Conservation (phyloP, 345 rosid genomes). For the Salix dunnii region DNA sequence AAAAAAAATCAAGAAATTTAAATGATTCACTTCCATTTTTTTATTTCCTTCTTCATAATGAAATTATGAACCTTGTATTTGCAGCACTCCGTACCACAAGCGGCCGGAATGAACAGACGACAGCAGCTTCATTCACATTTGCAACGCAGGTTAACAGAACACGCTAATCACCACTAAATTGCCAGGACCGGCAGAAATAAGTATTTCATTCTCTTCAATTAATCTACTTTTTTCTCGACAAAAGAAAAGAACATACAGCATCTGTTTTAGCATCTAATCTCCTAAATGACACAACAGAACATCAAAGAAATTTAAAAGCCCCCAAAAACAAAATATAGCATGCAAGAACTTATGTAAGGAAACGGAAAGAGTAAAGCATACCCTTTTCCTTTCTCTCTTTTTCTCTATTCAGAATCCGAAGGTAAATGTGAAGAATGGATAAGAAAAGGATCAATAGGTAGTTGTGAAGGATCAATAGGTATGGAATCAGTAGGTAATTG, state of each 20-base stretch:
- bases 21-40: not conserved
- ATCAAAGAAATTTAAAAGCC: not conserved
- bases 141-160: constrained; percentile 2
- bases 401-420: constrained; percentile 55
- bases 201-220: constrained; percentile 31
- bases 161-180: constrained; percentile 13
- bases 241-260: constrained; percentile 20
- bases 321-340: constrained; percentile 7
- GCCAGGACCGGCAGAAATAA: constrained; percentile 24
- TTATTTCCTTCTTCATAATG: not conserved
- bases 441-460: not conserved
- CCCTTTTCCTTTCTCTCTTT: constrained; percentile 30
- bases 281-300: constrained; percentile 28
- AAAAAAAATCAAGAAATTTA: not conserved
- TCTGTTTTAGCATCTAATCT: constrained; percentile 19
- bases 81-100: not conserved
- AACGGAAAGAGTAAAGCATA: constrained; percentile 24
- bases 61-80: not conserved
- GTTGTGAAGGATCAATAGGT: not conserved
- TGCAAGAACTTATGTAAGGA: constrained; percentile 19
- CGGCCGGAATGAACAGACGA: not conserved
- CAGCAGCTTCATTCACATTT: constrained; percentile 9
- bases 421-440: constrained; percentile 35
- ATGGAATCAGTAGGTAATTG: not conserved
- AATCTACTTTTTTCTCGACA: constrained; percentile 21